These are phyloP conservation scores for Agrostemma githago DNA, from an alignment of 148 eudicot species.

Conservation along the genomic window DNA sequence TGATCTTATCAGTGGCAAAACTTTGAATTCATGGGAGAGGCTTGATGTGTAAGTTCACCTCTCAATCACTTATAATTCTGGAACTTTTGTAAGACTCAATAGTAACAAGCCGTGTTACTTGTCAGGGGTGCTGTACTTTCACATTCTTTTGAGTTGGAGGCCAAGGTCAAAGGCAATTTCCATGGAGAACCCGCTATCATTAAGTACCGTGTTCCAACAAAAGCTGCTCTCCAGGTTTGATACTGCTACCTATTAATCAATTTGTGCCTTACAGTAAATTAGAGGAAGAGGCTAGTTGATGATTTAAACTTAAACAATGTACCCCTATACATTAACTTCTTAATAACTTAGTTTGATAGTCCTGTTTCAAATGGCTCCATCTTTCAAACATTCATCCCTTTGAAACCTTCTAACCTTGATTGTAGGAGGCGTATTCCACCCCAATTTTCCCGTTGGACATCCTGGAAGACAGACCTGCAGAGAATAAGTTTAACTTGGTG, in stretches of 20 bases:
- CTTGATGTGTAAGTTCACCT: conserved; percentile 70
- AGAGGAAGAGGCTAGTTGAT: neutral
- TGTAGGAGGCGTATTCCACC: conserved; percentile 74
- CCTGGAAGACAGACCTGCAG: conserved; percentile 69
- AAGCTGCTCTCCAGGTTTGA: conserved; percentile 78
- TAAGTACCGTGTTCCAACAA: conserved; percentile 75
- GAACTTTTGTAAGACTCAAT: conserved; percentile 2
- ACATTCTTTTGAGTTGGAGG: conserved; percentile 73
- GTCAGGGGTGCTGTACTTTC: conserved; percentile 68
- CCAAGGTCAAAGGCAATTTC: conserved; percentile 53
- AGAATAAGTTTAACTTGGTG: conserved; percentile 66
- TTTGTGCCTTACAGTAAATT: neutral
- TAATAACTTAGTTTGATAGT: conserved; percentile 30
- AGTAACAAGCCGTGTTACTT: conserved; percentile 4
- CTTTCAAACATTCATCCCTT: neutral
- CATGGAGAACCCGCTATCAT: conserved; percentile 77
- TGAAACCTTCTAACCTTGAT: neutral
- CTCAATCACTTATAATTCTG: neutral
- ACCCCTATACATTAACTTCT: neutral
- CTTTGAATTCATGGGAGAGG: conserved; percentile 79
- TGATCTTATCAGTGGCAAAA: conserved; percentile 57
- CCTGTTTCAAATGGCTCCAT: neutral
- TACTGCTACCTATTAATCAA: neutral
- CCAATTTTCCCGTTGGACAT: conserved; percentile 67
- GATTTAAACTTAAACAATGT: neutral